Base-by-base conservation (phyloP, 2,329 filamentous ascomycete genomes). In the Ceratocystis colombiana region DNA sequence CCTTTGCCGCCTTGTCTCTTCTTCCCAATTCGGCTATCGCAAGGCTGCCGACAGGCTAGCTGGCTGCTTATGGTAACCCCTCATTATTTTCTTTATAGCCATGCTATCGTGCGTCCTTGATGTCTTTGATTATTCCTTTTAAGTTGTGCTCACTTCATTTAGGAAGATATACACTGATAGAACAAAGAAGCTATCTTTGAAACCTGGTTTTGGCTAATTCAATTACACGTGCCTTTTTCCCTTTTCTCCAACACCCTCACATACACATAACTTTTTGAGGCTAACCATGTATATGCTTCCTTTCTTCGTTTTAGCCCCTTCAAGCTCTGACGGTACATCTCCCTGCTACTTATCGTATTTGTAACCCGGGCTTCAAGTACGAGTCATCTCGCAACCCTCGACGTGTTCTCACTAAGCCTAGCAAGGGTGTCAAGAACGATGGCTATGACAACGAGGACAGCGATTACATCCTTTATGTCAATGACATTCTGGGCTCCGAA, bases 361-460 rank as follows among this genome's bases (percentile, higher is more conserved):
- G 94, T 80, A 99, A 99, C 74, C 92, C 92, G 2, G 87, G 84
- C 72, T 99, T 99, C 82, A 96, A 99, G 79, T 99, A 99, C 77
- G 94, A 99, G 75, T 96, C 94, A 17, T 96, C 94, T 65, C 85
- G 94, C 70, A 99, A 99, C 73, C 94, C 94, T 48, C 88, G 94
- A 69, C 85, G 94, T 75, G 94, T 99, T 62, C 82, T 99, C 70
- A 99, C 94, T 17, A 99, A 99, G 76, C 94, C 94, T 6, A 97
- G 94, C 82, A 99, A 99, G 78, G 94, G 94, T 15, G 85, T 89
- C 69, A 99, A 99, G 82, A 99, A 99, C 73, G 94, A 99, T 78
- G 94, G 94, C 3, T 99, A 94, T 73, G 94, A 99, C 74, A 99
- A 99, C 71, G 94, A 99, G 75, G 94, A 99, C 71, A 97, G 94